Base-by-base conservation (phyloP, 768 basidiomycete species). In the Mycena leptocephala region DNA sequence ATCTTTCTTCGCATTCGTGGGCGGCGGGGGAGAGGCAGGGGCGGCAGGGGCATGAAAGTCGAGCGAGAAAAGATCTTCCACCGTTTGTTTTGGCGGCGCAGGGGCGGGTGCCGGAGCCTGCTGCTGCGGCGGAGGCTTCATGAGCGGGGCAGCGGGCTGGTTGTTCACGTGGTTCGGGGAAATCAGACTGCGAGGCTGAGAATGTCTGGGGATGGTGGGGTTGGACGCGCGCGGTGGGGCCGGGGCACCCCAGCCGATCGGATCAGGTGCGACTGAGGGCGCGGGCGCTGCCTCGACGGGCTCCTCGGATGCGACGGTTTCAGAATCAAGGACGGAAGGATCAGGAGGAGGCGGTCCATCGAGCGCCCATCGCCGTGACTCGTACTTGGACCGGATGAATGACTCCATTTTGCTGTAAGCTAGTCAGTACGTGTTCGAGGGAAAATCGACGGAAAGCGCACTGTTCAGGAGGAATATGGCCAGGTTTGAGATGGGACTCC, bases 371-470 rank as follows among this genome's bases (percentile, higher is more conserved):
- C 98, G 89, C 30, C 91, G 90, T 3, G 95, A 92, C 84, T 99
- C 98, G 83, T 99, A 99, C 84, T 99, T 99, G 26, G 96, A 97
- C 63, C 98, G 94, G 75, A 99, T 95, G 85, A 97, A 99, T 0
- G 96, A 97, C 72, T 99, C 98, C 89, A 99, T 97, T 91, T 99
- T 99, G 84, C 97, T 98, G 82, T n/a, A 70, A 30, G 28, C 26
- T 9, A 48, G 26, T 63, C 10, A 74, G 58, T 14, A 16, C 43
- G 59, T 58, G 26, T 28, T 10, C 18, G 26, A 20, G 16, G 59
- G 39, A 48, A 33, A 53, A 51, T 43, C 24, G 28, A 63, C 65
- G 66, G 24, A 61, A 33, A 51, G 11, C 96, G 81, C 80, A 99
- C 97, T 99, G 98, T 79, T 99, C 98, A 7, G 96, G 95, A 43